Conservation (phyloP, 78 protist species). For the Dictyostelium brefeldianum region DNA sequence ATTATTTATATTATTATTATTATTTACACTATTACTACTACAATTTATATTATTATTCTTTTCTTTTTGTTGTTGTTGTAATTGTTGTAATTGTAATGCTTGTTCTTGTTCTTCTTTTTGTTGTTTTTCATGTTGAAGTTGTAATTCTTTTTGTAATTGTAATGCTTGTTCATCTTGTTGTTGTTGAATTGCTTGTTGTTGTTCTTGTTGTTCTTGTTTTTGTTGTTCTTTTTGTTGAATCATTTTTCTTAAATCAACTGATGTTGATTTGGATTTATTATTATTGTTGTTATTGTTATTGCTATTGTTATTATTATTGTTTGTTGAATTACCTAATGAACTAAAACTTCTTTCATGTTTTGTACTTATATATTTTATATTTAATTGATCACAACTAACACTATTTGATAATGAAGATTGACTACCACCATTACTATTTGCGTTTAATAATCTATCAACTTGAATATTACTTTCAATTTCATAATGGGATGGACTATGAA, state of each 20-base stretch:
- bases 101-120: background rate
- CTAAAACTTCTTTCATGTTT: conserved; percentile 1
- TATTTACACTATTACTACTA: background rate
- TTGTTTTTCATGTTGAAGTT: background rate
- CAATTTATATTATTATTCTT: background rate
- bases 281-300: too few relatives aligned
- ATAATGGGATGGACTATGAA: conserved; percentile 3
- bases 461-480: background rate
- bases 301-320: too few relatives aligned
- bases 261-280: background rate
- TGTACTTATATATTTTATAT: conserved; percentile 27
- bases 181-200: background rate
- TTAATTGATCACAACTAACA: conserved; percentile 39
- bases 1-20: background rate
- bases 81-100: background rate
- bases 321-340: too few relatives aligned
- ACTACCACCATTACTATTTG: background rate
- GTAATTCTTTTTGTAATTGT: background rate
- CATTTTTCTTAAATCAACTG: background rate
- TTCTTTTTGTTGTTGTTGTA: background rate
- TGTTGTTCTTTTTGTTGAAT: conserved; percentile 12
- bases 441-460: background rate
- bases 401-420: background rate
- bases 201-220: conserved; percentile 14
- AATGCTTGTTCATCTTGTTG: background rate